Evolutionary conservation across 148 eudicot species (phyloP).

Genomic region (Polygonum maritimum): DNA sequence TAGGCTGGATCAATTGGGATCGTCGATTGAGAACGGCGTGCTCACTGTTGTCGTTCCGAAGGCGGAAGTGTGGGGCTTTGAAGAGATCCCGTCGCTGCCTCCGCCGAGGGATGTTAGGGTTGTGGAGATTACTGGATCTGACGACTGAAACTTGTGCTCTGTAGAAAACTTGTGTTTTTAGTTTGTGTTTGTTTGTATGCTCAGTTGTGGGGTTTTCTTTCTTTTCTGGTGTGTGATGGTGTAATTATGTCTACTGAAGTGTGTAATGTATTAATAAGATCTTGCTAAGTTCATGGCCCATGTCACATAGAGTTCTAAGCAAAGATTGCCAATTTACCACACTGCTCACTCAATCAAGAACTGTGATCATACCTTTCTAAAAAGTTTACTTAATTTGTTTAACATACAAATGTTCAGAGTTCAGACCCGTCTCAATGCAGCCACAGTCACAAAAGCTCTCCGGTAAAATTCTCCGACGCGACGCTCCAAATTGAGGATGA

Average conservation of each 20-base stretch:
- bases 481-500: constrained; percentile 34
- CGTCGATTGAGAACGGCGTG: constrained; percentile 28
- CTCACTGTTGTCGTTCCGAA: constrained; percentile 34
- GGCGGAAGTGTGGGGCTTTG: neutral
- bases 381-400: no score
- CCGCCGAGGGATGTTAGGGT: constrained; percentile 15
- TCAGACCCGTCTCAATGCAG: no score
- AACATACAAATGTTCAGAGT: no score
- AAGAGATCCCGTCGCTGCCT: neutral
- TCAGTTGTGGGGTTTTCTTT: neutral
- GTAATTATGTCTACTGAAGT: no score
- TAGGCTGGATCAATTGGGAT: constrained; percentile 10
- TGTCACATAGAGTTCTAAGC: no score
- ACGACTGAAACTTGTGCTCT: neutral
- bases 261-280: no score
- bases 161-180: neutral
- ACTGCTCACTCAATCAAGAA: no score
- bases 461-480: no score
- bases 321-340: no score
- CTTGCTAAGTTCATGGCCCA: no score
- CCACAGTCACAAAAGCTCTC: no score
- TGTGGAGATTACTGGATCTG: constrained; percentile 22
- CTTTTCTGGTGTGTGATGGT: neutral
- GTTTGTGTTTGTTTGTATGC: neutral
- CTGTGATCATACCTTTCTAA: no score